Evolutionary conservation across 495 filamentous ascomycete genomes (phyloP).

Genomic region (Durotheca rogersii): DNA sequence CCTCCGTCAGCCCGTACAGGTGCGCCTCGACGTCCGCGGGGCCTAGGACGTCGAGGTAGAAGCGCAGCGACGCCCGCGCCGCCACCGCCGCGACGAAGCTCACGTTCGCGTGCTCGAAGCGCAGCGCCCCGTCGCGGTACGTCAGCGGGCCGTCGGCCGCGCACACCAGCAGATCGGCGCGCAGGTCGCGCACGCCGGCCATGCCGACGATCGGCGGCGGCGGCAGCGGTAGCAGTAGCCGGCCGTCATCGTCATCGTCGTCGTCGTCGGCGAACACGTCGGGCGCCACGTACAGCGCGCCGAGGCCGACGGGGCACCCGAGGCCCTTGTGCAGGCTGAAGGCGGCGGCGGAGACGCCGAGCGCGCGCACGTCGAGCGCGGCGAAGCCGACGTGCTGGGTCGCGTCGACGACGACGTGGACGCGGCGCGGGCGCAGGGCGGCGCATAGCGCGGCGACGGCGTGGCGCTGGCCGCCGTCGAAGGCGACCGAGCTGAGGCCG

Average conservation of each 20-base stretch:
- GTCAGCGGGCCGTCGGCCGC: conserved; percentile 4
- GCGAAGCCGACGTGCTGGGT: conserved; percentile 31
- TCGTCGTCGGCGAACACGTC: conserved; percentile 8
- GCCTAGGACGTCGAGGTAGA: conserved; percentile 22
- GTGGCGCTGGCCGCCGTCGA: conserved; percentile 22
- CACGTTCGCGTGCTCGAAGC: conserved; percentile 31
- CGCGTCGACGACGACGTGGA: conserved; percentile 23
- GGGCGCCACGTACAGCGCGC: conserved; percentile 25
- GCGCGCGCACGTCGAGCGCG: conserved; percentile 14
- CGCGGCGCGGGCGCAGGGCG: conserved; percentile 15
- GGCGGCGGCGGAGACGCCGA: conserved; percentile 25
- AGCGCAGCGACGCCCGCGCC: conserved; percentile 17
- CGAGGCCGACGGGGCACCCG: conserved; percentile 25
- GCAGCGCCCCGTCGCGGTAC: conserved; percentile 12
- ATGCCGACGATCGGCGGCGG: conserved; percentile 26
- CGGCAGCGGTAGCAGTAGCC: not conserved
- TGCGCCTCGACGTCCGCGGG: conserved; percentile 25
- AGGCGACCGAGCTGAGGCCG: conserved; percentile 24
- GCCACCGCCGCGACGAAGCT: conserved; percentile 20
- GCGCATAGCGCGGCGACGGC: conserved; percentile 21
- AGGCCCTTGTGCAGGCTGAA: conserved; percentile 32
- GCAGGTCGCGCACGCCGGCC: conserved; percentile 8
- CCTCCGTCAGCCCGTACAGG: conserved; percentile 12
- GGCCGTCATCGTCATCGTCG: not conserved
- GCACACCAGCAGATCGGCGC: conserved; percentile 7